Evolutionary conservation across 352 stramenopile species (phyloP), one percentile per base, ranked within the genome.

Genomic region (Thraustotheca clavata): DNA sequence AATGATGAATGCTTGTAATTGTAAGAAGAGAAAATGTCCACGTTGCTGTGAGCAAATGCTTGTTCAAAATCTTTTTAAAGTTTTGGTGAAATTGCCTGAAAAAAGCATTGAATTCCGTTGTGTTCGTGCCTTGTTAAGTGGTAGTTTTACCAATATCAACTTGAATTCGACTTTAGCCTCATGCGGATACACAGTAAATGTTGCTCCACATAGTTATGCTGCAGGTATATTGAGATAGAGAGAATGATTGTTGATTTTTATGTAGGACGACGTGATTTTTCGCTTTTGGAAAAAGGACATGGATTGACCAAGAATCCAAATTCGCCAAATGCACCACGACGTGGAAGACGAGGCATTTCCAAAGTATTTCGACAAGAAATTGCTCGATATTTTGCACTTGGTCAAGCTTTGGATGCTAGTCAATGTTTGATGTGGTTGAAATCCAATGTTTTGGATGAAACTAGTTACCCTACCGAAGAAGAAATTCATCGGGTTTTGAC

Each of bases 71-170:
- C 38, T 65, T 16, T 65, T 65, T 46, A 65, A 65, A 31, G 57
- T 65, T 20, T 46, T 65, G 6, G 57, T 65, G 8, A 65, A 65
- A 34, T 46, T 65, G 14, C 57, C 57, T 46, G 57, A 65, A 22
- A 65, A 65, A 46, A 65, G 57, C 57, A 65, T 65, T 65, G 57
- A 65, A 29, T 65, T 65, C 29, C 57, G 57, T 12, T 65, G 57
- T 24, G 57, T 65, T 20, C 57, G 57, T 20, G 57, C 57, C 18
- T 31, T 65, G 4, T 31, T 65, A 26, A 65, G 57, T 41, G 57
- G 57, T 46, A 65, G 57, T 34, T 65, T 65, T 35, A 65, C 57
- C 36, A 65, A 65, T 46, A 65, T 65, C 40, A 65, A 65, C 40
- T 32, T 65, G 11, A 65, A 65, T 46, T 65, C 57, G 39, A 65